Base-by-base conservation (phyloP, 2,329 filamentous ascomycete species). In the Diaporthe helianthi region DNA sequence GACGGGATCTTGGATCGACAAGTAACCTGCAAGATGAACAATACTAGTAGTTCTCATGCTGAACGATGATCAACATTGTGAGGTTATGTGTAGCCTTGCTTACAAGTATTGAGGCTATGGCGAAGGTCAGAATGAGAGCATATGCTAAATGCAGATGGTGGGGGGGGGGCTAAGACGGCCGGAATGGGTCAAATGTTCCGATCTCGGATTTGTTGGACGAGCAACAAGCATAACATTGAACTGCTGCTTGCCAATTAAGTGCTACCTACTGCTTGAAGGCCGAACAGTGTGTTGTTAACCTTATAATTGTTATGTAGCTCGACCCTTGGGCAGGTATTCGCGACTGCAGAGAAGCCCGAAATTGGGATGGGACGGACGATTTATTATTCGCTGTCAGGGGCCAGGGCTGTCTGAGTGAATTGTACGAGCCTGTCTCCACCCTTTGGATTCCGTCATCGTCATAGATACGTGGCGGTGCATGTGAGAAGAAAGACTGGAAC, bases 391-490 rank as follows among this genome's bases (percentile, higher is more conserved):
- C n/a, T 24, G n/a, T n/a, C n/a, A n/a, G n/a, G n/a, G n/a, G n/a
- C n/a, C n/a, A n/a, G n/a, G n/a, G n/a, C n/a, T n/a, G 58, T 61
- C 33, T 29, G 31, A 17, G 10, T 47, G 41, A 49, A 47, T 61
- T 47, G 55, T 47, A 61, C 41, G 55, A 44, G 22, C 58, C 58
- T 47, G 44, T 47, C 58, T 63, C 58, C 58, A 63, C 58, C 58
- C 41, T 44, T 49, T 49, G 12, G 5, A 58, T 67, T 44, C 65
- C 65, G 65, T 67, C 65, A 67, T 67, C 44, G 31, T 58, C 65
- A 38, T 46, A 51, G 65, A 58, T 58, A 67, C 65, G 65, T 67
- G 65, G 65, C 65, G 41, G 41, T 58, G 33, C 52, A 24, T 49
- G 65, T 29, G 58, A 63, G 58, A 49, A 49, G 36, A 44, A 44